Evolutionary conservation across 495 filamentous ascomycete species (phyloP).

Genomic region (Tirmania nivea): DNA sequence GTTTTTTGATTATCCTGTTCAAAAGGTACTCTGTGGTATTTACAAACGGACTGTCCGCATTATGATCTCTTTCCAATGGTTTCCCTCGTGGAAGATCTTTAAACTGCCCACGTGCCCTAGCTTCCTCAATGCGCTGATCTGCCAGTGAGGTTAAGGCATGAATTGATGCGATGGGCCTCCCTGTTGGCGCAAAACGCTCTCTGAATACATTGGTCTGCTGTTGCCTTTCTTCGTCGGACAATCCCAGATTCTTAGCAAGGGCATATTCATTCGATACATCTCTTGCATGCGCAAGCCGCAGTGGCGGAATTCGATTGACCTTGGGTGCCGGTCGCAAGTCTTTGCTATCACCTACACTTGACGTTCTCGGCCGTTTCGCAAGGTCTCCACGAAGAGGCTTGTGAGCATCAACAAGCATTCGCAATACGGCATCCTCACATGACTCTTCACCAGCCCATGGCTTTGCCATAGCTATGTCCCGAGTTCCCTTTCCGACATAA

Average conservation of each 20-base stretch:
- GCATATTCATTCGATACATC: conserved; percentile 58
- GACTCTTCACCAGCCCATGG: conserved; percentile 64
- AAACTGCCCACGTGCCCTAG: conserved; percentile 80
- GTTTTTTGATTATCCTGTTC: conserved; percentile 95
- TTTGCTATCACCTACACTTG: conserved; percentile 24
- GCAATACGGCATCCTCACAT: conserved; percentile 49
- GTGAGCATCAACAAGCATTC: conserved; percentile 71
- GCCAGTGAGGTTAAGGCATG: conserved; percentile 64
- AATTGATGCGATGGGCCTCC: conserved; percentile 54
- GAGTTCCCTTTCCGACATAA: conserved; percentile 48
- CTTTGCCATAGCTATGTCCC: conserved; percentile 44
- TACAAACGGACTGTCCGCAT: conserved; percentile 70
- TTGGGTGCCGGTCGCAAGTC: conserved; percentile 35
- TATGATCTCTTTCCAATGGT: conserved; percentile 52
- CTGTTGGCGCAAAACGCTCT: conserved; percentile 55
- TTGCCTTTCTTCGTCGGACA: conserved; percentile 50
- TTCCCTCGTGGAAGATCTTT: conserved; percentile 68
- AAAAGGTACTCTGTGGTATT: conserved; percentile 96
- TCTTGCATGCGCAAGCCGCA: conserved; percentile 51
- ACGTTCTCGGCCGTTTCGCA: conserved; percentile 21
- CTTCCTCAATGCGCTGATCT: conserved; percentile 86
- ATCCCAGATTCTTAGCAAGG: conserved; percentile 32
- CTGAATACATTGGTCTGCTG: conserved; percentile 47
- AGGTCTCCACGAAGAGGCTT: conserved; percentile 40
- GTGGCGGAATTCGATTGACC: conserved; percentile 21